Evolutionary conservation across 495 filamentous ascomycete species (phyloP).

Genomic region (Lepraria neglecta): DNA sequence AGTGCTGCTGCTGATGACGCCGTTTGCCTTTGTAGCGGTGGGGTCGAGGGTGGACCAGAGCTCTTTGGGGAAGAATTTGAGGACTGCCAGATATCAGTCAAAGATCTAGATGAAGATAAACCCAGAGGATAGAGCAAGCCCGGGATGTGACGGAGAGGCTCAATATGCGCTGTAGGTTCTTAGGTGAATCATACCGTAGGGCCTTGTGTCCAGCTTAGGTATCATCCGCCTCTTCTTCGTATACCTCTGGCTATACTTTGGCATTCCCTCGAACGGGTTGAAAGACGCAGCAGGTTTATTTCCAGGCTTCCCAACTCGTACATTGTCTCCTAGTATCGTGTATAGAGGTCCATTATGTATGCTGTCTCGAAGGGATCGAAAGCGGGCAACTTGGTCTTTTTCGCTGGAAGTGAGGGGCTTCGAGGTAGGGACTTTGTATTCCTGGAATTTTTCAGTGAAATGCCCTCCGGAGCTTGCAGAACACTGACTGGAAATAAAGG

Average conservation of each 20-base stretch:
- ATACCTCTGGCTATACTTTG: conserved; percentile 51
- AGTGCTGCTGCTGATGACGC: conserved; percentile 33
- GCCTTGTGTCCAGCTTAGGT: conserved; percentile 44
- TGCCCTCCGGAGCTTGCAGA: neutral
- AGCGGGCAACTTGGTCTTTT: conserved; percentile 37
- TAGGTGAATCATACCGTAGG: conserved; percentile 42
- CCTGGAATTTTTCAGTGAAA: conserved; percentile 11
- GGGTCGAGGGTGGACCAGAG: conserved; percentile 48
- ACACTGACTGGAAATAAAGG: conserved; percentile 36
- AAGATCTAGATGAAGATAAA: too few relatives aligned
- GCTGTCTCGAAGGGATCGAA: conserved; percentile 44
- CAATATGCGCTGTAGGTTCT: too few relatives aligned
- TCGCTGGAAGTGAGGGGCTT: conserved; percentile 31
- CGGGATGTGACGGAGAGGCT: neutral
- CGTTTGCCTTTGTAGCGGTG: conserved; percentile 16
- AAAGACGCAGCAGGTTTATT: conserved; percentile 26
- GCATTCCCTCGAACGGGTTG: conserved; percentile 57
- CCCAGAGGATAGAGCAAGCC: too few relatives aligned
- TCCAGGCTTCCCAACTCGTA: conserved; percentile 34
- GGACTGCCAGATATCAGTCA: conserved; percentile 31
- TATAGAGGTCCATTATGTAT: conserved; percentile 54
- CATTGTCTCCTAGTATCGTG: conserved; percentile 46
- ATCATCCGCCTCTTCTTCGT: conserved; percentile 47
- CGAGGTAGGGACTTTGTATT: conserved; percentile 27
- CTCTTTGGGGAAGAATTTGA: conserved; percentile 54